Conservation (phyloP, 192 early-diverging fungal genomes). For the Backusella psychrophila region DNA sequence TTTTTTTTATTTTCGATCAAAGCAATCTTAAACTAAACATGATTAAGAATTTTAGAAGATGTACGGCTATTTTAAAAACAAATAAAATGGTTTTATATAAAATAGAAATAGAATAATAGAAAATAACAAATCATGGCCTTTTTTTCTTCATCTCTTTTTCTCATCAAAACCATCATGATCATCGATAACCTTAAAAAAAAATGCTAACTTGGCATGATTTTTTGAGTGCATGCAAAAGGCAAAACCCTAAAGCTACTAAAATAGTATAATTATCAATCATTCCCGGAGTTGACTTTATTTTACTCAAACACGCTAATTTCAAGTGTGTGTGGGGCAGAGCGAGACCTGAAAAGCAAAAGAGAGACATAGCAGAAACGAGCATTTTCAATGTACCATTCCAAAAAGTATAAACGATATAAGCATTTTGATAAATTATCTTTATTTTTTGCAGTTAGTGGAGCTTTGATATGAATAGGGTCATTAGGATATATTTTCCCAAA, state of each 20-base stretch:
- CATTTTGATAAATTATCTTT: too few relatives aligned
- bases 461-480: too few relatives aligned
- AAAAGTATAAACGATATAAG: too few relatives aligned
- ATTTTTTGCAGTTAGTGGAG: not conserved
- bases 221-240: not conserved
- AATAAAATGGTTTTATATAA: too few relatives aligned
- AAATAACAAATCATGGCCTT: too few relatives aligned
- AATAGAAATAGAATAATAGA: too few relatives aligned
- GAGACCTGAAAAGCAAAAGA: too few relatives aligned
- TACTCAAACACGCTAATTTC: too few relatives aligned
- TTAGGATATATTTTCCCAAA: not conserved
- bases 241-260: not conserved
- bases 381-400: too few relatives aligned
- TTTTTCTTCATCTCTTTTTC: not conserved
- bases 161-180: not conserved
- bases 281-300: not conserved
- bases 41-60: not conserved
- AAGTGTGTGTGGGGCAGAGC: too few relatives aligned
- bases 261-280: not conserved
- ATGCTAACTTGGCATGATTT: not conserved
- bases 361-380: too few relatives aligned
- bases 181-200: not conserved
- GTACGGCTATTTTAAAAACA: too few relatives aligned
- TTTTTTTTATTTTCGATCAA: not conserved
- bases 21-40: not conserved